Percentiles rank a stretch among this genome's conserved stretches.
These are phyloP conservation scores for Talaromyces sp. DNA, from an alignment of 2,329 filamentous ascomycete genomes.

Conservation along the genomic window DNA sequence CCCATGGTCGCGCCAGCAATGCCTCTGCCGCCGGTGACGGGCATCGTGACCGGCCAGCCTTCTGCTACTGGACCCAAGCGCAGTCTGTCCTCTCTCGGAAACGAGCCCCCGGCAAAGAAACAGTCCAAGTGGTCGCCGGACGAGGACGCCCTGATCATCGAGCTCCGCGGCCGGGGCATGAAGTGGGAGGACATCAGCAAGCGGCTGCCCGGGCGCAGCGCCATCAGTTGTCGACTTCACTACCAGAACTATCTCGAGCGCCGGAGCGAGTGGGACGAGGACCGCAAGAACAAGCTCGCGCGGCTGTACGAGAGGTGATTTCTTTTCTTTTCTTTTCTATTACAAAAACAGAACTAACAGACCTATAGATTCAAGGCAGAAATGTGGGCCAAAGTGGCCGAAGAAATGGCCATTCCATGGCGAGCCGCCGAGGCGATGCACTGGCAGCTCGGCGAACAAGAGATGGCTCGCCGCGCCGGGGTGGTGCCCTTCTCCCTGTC, in stretches of 20 bases:
- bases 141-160: constrained; percentile 90
- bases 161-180: constrained; percentile 84
- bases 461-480: constrained; percentile 90
- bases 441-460: constrained; percentile 88
- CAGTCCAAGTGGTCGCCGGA: constrained; percentile 96
- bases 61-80: constrained; percentile 26
- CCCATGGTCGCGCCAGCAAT: constrained; percentile 20
- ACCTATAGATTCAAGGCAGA: constrained; percentile 82
- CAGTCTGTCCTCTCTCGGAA: constrained; percentile 41
- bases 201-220: constrained; percentile 80
- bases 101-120: constrained; percentile 74
- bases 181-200: constrained; percentile 99
- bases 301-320: constrained; percentile 87
- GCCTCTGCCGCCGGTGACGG: constrained; percentile 20
- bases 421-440: constrained; percentile 96
- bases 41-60: too few relatives aligned
- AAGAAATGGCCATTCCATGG: constrained; percentile 94
- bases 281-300: constrained; percentile 94
- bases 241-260: constrained; percentile 97
- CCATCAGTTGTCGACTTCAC: constrained; percentile 88
- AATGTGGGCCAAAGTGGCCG: constrained; percentile 95
- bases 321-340: not conserved
- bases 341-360: constrained; percentile 2
- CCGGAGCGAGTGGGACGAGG: constrained; percentile 92
- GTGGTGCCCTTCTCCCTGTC: constrained; percentile 78